These are phyloP conservation scores for Westerdykella sp. DNA, from an alignment of 2,329 filamentous ascomycete genomes.

Conservation along the genomic window DNA sequence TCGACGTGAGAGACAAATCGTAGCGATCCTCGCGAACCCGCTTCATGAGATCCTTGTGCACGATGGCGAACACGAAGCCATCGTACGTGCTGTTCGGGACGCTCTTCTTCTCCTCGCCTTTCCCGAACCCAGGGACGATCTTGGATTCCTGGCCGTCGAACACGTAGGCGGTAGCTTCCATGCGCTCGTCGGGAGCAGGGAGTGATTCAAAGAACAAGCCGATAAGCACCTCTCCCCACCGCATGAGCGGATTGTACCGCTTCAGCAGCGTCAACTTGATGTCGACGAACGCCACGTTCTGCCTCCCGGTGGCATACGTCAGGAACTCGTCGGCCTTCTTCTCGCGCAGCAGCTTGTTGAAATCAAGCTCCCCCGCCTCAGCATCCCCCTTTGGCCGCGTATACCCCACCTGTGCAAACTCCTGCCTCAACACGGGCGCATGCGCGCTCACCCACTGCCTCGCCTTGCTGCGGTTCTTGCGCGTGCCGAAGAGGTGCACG, in stretches of 20 bases:
- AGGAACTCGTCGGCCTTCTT: constrained; percentile 81
- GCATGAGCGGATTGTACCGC: constrained; percentile 73
- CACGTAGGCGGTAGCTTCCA: constrained; percentile 74
- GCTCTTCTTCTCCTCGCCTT: constrained; percentile 57
- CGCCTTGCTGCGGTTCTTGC: constrained; percentile 72
- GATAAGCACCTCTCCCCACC: constrained; percentile 60
- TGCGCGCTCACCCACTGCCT: constrained; percentile 74
- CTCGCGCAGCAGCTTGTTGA: constrained; percentile 66
- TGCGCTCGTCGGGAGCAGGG: constrained; percentile 60
- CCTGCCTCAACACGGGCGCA: constrained; percentile 62
- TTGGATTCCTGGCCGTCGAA: constrained; percentile 88
- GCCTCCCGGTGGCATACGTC: constrained; percentile 82
- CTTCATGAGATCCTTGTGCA: constrained; percentile 94
- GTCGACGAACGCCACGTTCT: constrained; percentile 89
- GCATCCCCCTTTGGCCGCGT: constrained; percentile 40
- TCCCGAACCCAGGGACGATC: constrained; percentile 61
- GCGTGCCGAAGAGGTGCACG: constrained; percentile 75
- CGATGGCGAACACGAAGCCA: constrained; percentile 88
- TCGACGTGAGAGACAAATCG: constrained; percentile 85
- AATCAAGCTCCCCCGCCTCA: constrained; percentile 34
- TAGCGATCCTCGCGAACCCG: constrained; percentile 85
- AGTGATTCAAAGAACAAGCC: constrained; percentile 77
- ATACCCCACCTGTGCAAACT: constrained; percentile 87
- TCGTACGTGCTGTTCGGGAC: constrained; percentile 63
- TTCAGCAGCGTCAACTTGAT: constrained; percentile 75